phyloP scores from a whole-genome alignment of 177 flowering plant genomes.

The Vitis hybrid region DNA sequence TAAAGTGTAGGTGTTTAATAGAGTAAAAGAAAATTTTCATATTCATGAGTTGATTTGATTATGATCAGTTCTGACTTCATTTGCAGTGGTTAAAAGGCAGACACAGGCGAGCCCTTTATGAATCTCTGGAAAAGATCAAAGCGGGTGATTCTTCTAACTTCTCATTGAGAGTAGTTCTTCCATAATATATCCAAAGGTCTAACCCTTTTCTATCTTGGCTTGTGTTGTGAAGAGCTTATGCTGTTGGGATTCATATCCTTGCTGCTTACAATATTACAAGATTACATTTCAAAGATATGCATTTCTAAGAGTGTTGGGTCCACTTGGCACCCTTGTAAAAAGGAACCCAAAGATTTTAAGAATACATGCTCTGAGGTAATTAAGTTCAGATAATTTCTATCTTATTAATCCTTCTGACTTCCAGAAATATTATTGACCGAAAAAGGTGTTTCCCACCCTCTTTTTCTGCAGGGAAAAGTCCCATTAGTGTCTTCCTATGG shows the following conservation, averaged over 20 bases:
- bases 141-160: conserved; percentile 21
- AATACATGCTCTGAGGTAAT: conserved; percentile 11
- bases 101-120: conserved; percentile 34
- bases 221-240: conserved; percentile 51
- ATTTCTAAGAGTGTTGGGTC: conserved; percentile 28
- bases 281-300: conserved; percentile 40
- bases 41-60: not conserved
- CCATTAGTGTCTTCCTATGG: conserved; percentile 58
- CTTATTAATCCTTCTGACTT: not conserved
- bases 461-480: conserved; percentile 46
- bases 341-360: not conserved
- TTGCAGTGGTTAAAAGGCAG: conserved; percentile 36
- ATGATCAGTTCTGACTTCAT: not conserved
- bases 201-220: not conserved
- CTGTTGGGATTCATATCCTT: conserved; percentile 69
- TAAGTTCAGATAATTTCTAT: not conserved
- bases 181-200: not conserved
- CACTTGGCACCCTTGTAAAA: conserved; percentile 53
- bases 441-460: not conserved
- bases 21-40: no score
- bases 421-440: no score
- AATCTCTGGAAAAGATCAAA: conserved; percentile 47
- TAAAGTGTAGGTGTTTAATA: no score
- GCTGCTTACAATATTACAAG: conserved; percentile 43
- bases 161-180: not conserved